Conservation (phyloP, 106 monocot species). For the Dendrobium officinale region DNA sequence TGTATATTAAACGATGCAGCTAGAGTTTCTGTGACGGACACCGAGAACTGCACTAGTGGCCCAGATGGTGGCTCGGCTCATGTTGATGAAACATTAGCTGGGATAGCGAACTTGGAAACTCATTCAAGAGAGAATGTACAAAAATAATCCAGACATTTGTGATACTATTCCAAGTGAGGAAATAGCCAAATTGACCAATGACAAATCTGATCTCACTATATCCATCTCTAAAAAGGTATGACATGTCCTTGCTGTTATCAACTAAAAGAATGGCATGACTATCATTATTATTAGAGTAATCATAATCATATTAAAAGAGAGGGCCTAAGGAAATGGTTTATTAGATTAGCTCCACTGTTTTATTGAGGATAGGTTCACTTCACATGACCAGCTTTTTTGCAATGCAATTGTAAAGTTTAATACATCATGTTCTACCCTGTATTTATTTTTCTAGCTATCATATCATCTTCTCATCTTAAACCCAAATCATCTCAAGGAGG, state of each 20-base stretch:
- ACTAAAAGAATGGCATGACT: background rate
- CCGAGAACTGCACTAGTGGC: background rate
- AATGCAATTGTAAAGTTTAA: background rate
- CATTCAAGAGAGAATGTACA: background rate
- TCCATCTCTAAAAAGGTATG: constrained; percentile 8
- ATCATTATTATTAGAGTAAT: background rate
- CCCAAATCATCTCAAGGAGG: too few relatives aligned
- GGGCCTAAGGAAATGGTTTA: too few relatives aligned
- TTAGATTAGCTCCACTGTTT: background rate
- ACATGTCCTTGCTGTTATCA: background rate
- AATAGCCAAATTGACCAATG: background rate
- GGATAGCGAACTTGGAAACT: background rate
- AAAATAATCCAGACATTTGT: background rate
- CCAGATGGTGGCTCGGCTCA: background rate
- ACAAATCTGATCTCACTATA: background rate
- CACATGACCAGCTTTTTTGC: background rate
- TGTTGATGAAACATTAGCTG: background rate
- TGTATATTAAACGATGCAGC: background rate
- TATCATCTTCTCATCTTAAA: too few relatives aligned
- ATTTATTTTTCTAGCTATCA: too few relatives aligned
- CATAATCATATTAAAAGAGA: background rate
- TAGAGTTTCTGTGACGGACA: background rate
- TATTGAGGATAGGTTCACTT: background rate
- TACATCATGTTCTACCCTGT: background rate
- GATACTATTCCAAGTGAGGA: constrained; percentile 1